Evolutionary conservation across 257 asterid genomes (phyloP).

Genomic region (Henckelia pumila): DNA sequence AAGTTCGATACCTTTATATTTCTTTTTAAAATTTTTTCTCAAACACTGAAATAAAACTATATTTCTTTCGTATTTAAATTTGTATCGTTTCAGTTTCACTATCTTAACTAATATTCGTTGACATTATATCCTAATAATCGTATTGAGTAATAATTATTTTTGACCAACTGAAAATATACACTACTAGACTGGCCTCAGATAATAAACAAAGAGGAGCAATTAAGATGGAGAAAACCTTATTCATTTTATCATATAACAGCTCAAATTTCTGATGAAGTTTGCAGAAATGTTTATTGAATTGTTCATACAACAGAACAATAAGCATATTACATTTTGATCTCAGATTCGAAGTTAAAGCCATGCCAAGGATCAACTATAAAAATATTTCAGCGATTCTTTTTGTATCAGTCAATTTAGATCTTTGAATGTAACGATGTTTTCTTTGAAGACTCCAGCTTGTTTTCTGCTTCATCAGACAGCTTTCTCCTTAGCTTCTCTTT

Average conservation of each 20-base stretch:
- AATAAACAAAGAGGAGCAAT: no score
- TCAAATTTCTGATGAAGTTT: background rate
- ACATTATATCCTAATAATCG: no score
- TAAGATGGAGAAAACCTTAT: background rate
- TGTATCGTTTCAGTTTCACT: no score
- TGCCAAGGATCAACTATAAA: background rate
- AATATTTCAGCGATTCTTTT: background rate
- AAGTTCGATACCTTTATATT: no score
- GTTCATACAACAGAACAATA: background rate
- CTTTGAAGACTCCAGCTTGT: constrained; percentile 16
- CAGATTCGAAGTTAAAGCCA: background rate
- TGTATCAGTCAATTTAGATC: constrained; percentile 31
- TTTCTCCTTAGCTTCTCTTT: constrained; percentile 41
- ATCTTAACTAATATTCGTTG: no score
- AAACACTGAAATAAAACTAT: no score
- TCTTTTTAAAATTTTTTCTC: no score
- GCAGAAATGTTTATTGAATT: background rate
- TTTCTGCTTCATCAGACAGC: constrained; percentile 23
- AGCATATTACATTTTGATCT: background rate
- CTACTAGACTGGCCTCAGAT: no score
- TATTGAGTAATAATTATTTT: no score
- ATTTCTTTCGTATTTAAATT: no score
- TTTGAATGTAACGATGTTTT: constrained; percentile 28
- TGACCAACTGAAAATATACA: no score
- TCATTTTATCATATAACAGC: background rate